Percentiles rank a stretch among this genome's conserved stretches.
phyloP scores from a whole-genome alignment of 305 asterid genomes.

The Petunia hybrid region DNA sequence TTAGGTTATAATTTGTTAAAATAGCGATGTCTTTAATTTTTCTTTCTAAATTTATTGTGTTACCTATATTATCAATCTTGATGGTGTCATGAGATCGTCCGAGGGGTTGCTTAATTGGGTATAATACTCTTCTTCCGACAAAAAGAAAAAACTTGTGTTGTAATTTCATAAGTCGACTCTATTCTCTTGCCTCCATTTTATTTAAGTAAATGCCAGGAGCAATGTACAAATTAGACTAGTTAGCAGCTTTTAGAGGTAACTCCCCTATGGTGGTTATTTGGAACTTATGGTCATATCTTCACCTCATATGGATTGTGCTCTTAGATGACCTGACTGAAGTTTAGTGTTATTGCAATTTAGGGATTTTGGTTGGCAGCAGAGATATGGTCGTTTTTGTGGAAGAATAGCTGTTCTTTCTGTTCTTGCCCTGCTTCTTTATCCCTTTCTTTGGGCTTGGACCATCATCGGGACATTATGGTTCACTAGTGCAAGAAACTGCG shows the following conservation, averaged over 20 bases:
- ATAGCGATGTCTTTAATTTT: background rate
- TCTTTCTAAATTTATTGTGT: background rate
- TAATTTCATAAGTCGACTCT: background rate
- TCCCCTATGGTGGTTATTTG: background rate
- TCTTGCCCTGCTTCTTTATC: slow-evolving; percentile 72
- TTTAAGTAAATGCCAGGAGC: background rate
- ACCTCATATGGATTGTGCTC: background rate
- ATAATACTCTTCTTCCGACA: background rate
- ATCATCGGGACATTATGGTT: slow-evolving; percentile 82
- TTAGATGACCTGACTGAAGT: slow-evolving; percentile 17
- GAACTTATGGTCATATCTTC: background rate
- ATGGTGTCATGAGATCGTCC: background rate
- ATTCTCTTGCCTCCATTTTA: background rate
- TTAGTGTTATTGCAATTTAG: slow-evolving; percentile 43
- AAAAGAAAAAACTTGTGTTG: background rate
- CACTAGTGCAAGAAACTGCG: slow-evolving; percentile 70
- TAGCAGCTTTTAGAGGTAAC: background rate
- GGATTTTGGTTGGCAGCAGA: slow-evolving; percentile 93
- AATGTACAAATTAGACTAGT: slow-evolving; percentile 7
- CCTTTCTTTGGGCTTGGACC: slow-evolving; percentile 87
- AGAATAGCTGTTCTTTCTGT: slow-evolving; percentile 76
- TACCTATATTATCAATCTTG: background rate
- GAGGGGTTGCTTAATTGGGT: background rate
- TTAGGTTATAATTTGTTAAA: too few species aligned
- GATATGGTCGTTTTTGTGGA: slow-evolving; percentile 79